Percentiles rank a stretch among this genome's conserved stretches.
Evolutionary conservation across 2,329 filamentous ascomycete genomes (phyloP).

Genomic region (Septoria linicola): DNA sequence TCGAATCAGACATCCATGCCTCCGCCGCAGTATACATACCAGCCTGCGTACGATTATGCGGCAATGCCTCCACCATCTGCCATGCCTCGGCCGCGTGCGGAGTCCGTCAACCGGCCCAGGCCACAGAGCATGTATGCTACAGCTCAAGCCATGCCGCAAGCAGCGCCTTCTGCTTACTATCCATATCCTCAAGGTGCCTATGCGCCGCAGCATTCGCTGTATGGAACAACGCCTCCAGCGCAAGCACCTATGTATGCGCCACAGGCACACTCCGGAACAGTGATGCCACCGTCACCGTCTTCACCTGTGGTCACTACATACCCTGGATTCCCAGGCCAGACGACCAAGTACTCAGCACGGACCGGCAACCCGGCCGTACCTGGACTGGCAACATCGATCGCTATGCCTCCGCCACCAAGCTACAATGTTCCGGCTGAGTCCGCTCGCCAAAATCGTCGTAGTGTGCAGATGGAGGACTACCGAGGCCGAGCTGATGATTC

Average conservation of each 20-base stretch:
- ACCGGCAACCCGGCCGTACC: conserved; percentile 22
- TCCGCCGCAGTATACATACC: conserved; percentile 21
- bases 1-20: conserved; percentile 12
- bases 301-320: conserved; percentile 17
- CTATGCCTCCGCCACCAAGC: conserved; percentile 9
- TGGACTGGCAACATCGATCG: conserved; percentile 21
- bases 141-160: conserved; percentile 26
- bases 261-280: conserved; percentile 19
- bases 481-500: conserved; percentile 11
- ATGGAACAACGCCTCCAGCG: conserved; percentile 23
- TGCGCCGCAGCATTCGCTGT: conserved; percentile 16
- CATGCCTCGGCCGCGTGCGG: conserved; percentile 20
- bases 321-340: conserved; percentile 21
- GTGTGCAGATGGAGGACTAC: not conserved
- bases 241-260: conserved; percentile 30
- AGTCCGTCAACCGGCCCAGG: conserved; percentile 20
- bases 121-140: conserved; percentile 28
- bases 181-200: conserved; percentile 17
- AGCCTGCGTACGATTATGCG: conserved; percentile 25
- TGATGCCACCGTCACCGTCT: conserved; percentile 22
- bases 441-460: conserved; percentile 13
- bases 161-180: conserved; percentile 33
- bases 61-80: conserved; percentile 22
- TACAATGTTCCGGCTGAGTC: conserved; percentile 18
- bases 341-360: conserved; percentile 30